Percentiles rank a stretch among this genome's conserved stretches.
Conservation (phyloP, 1,284 basidiomycete genomes). For the Cryptococcus wingfieldii region DNA sequence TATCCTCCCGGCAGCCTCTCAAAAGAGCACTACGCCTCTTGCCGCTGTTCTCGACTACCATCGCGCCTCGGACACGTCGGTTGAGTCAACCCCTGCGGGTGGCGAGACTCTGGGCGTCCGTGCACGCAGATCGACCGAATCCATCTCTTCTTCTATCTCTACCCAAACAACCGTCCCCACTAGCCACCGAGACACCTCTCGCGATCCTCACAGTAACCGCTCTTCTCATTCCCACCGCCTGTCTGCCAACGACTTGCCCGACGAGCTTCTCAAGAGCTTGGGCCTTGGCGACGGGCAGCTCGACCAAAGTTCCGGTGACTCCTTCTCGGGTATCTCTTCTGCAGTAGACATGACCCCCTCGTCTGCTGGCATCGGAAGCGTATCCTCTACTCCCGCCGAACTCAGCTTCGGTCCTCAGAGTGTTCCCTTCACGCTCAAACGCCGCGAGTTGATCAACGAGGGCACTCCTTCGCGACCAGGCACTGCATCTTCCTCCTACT, state of each 20-base stretch:
- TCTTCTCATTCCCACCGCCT: not conserved
- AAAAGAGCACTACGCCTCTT: too few relatives aligned
- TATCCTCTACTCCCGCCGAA: constrained; percentile 15
- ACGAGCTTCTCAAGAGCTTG: too few relatives aligned
- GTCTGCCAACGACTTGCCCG: not conserved
- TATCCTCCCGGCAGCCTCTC: too few relatives aligned
- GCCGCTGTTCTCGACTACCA: not conserved
- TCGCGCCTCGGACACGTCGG: not conserved
- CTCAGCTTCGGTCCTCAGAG: constrained; percentile 20
- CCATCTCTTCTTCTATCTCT: not conserved
- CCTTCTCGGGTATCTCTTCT: not conserved
- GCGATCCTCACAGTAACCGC: not conserved
- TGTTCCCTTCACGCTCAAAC: constrained; percentile 18
- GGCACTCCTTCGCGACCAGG: not conserved
- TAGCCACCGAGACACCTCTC: too few relatives aligned
- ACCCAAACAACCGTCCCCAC: not conserved
- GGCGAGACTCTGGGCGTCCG: not conserved
- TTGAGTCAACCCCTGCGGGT: not conserved
- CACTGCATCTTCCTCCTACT: not conserved
- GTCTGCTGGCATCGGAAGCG: constrained; percentile 3
- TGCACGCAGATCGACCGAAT: not conserved
- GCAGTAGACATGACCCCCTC: constrained; percentile 4
- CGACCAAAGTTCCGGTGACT: too few relatives aligned
- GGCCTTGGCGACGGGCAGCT: too few relatives aligned
- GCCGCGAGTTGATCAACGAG: constrained; percentile 3